Conservation (phyloP, 2,329 filamentous ascomycete genomes). For the Colletotrichum spinosum region DNA sequence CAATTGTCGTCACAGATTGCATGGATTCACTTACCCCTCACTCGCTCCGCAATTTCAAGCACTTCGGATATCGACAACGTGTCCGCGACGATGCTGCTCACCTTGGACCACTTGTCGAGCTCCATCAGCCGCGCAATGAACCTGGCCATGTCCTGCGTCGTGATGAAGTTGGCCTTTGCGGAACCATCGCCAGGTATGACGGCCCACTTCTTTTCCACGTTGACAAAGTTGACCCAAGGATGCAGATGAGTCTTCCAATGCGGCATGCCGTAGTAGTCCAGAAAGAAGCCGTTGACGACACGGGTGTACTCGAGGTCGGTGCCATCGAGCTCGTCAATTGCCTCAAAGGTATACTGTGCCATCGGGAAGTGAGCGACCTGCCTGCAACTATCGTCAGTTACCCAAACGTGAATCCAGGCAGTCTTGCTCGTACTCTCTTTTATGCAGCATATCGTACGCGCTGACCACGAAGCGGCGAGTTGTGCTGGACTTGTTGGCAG, state of each 20-base stretch:
- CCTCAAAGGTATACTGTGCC: constrained; percentile 41
- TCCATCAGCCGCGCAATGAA: constrained; percentile 54
- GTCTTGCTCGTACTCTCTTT: constrained; percentile 30
- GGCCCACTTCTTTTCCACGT: constrained; percentile 30
- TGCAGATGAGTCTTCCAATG: constrained; percentile 44
- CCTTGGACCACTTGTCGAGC: constrained; percentile 52
- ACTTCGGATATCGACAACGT: constrained; percentile 51
- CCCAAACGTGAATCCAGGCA: not conserved
- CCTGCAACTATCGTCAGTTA: constrained; percentile 6
- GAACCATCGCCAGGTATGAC: constrained; percentile 32
- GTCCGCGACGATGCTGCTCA: constrained; percentile 47
- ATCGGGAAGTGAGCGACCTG: constrained; percentile 39
- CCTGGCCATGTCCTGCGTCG: constrained; percentile 30
- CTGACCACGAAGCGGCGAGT: constrained; percentile 57
- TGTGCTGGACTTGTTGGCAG: constrained; percentile 51
- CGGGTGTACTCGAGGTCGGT: constrained; percentile 39
- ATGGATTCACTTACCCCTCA: constrained; percentile 2
- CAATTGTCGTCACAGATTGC: not conserved
- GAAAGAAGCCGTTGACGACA: constrained; percentile 42
- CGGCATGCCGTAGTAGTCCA: constrained; percentile 45
- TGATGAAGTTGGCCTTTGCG: constrained; percentile 20
- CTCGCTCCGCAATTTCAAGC: constrained; percentile 47
- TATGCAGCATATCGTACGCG: constrained; percentile 49
- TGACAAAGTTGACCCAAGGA: constrained; percentile 39
- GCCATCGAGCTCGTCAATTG: constrained; percentile 30